phyloP scores from a whole-genome alignment of 768 basidiomycete genomes.

The Lactifluus rugatus region DNA sequence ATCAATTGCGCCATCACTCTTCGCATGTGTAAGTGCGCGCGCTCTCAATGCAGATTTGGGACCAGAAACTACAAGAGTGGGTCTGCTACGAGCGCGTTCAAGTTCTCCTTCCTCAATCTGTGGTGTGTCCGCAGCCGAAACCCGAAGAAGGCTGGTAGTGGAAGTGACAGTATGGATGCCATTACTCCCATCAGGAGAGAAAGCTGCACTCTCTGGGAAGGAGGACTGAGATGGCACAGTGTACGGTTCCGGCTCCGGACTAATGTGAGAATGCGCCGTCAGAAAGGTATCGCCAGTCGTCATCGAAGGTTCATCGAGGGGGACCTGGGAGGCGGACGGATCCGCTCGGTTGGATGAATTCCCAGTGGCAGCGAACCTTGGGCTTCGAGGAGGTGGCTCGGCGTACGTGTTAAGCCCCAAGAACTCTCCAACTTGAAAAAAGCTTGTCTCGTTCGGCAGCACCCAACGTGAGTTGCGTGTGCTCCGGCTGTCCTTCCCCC shows the following conservation, averaged over 20 bases:
- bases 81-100: neutral
- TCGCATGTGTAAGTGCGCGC: neutral
- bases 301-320: constrained; percentile 10
- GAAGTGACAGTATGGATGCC: neutral
- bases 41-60: constrained; percentile 1
- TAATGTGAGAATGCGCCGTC: constrained; percentile 25
- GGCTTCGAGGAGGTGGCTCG: constrained; percentile 22
- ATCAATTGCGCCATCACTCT: neutral
- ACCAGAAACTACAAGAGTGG: neutral
- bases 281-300: constrained; percentile 24
- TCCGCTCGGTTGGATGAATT: neutral
- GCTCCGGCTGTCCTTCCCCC: constrained; percentile 27
- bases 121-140: neutral
- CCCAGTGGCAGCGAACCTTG: neutral
- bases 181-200: neutral
- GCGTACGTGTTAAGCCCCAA: constrained; percentile 57
- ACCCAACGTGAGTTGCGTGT: constrained; percentile 20
- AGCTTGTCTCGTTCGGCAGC: constrained; percentile 55
- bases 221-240: constrained; percentile 9
- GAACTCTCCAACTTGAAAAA: constrained; percentile 71
- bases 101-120: neutral
- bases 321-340: neutral
- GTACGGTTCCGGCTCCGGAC: constrained; percentile 17
- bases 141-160: constrained; percentile 6
- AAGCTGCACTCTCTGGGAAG: neutral